A percentile compares a stretch with the other conserved stretches of the same genome.
phyloP scores from a whole-genome alignment of 2,329 filamentous ascomycete species.

The Fusarium sororula region DNA sequence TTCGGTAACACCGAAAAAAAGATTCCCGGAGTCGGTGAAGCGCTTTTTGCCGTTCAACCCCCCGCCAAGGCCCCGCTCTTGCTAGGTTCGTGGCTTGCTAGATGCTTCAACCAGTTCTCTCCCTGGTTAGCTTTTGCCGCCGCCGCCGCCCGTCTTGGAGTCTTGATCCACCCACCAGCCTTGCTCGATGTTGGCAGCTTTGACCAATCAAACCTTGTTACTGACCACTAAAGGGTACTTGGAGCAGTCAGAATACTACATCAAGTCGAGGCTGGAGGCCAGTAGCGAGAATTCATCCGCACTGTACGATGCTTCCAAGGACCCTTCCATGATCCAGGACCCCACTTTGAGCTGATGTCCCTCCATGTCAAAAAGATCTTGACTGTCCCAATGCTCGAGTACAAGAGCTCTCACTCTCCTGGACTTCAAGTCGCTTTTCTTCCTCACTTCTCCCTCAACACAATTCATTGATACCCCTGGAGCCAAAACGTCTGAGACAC shows the following conservation, averaged over 20 bases:
- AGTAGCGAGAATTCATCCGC: background rate
- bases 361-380: slow-evolving; percentile 30
- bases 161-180: slow-evolving; percentile 35
- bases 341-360: slow-evolving; percentile 18
- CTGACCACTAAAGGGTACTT: slow-evolving; percentile 6
- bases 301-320: slow-evolving; percentile 12
- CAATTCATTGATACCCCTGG: background rate
- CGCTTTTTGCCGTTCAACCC: background rate
- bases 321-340: slow-evolving; percentile 10
- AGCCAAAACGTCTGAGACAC: background rate
- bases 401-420: slow-evolving; percentile 15
- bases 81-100: slow-evolving; percentile 9
- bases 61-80: slow-evolving; percentile 15
- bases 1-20: slow-evolving; percentile 16
- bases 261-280: slow-evolving; percentile 6
- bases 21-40: slow-evolving; percentile 20
- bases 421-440: background rate
- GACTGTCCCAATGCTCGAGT: slow-evolving; percentile 20
- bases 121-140: slow-evolving; percentile 6
- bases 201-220: slow-evolving; percentile 11
- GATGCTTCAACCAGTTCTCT: slow-evolving; percentile 10
- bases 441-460: background rate
- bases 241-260: slow-evolving; percentile 9
- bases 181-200: slow-evolving; percentile 1
- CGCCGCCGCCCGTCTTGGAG: slow-evolving; percentile 20